Evolutionary conservation across 495 filamentous ascomycete species (phyloP).

Genomic region (Lindgomyces ingoldianus): DNA sequence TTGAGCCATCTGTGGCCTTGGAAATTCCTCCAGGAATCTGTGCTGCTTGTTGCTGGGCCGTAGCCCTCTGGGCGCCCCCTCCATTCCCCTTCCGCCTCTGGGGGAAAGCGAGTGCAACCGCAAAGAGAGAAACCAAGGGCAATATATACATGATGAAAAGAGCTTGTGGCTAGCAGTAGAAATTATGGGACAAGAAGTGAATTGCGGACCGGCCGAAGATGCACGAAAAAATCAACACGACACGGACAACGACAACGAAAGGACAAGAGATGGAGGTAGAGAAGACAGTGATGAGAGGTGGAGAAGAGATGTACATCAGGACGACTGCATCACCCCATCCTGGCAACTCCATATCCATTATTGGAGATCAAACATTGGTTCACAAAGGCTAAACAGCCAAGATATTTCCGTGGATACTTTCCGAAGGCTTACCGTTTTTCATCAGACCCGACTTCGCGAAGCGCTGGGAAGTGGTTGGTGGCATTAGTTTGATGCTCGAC

Average conservation of each 20-base stretch:
- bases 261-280: not conserved
- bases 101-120: slow-evolving; percentile 3
- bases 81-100: slow-evolving; percentile 10
- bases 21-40: slow-evolving; percentile 41
- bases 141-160: slow-evolving; percentile 23
- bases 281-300: not conserved
- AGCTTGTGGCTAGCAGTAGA: slow-evolving; percentile 26
- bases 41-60: slow-evolving; percentile 47
- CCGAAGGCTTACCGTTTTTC: not conserved
- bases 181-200: not conserved
- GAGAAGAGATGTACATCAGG: not conserved
- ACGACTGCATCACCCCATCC: not conserved
- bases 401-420: not conserved
- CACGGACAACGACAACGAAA: slow-evolving; percentile 7
- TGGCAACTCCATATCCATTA: not conserved
- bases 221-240: not conserved
- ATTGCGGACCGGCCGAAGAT: slow-evolving; percentile 31
- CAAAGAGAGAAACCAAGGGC: slow-evolving; percentile 2
- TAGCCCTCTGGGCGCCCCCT: slow-evolving; percentile 12
- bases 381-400: slow-evolving; percentile 27
- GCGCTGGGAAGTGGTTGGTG: not conserved
- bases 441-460: not conserved
- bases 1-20: slow-evolving; percentile 51
- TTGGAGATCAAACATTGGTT: slow-evolving; percentile 9
- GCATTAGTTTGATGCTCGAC: slow-evolving; percentile 17